phyloP scores from a whole-genome alignment of 352 stramenopile species.

The Phytopythium boreale region DNA sequence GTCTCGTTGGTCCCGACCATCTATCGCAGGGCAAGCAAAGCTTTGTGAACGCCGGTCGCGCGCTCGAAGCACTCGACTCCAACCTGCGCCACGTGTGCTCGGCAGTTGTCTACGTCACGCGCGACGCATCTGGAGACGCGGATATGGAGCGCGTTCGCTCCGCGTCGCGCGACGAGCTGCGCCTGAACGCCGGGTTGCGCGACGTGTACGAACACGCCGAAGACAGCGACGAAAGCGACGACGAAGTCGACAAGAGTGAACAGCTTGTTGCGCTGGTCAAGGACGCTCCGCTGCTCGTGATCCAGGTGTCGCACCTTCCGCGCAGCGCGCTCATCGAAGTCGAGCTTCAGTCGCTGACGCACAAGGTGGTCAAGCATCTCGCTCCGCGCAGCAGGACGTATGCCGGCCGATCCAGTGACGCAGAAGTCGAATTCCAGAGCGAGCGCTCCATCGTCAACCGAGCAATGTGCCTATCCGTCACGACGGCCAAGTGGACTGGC shows the following conservation, averaged over 20 bases:
- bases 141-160: constrained; percentile 8
- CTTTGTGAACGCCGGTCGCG: constrained; percentile 58
- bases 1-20: constrained; percentile 55
- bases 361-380: constrained; percentile 58
- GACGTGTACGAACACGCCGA: constrained; percentile 57
- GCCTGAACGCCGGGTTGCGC: constrained; percentile 40
- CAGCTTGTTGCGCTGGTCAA: constrained; percentile 38
- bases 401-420: constrained; percentile 6
- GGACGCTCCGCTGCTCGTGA: constrained; percentile 49
- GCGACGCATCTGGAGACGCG: constrained; percentile 5
- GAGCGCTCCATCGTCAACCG: constrained; percentile 40
- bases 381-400: constrained; percentile 15
- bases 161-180: constrained; percentile 19
- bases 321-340: constrained; percentile 70
- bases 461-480: constrained; percentile 51
- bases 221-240: constrained; percentile 75
- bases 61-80: constrained; percentile 74
- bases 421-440: constrained; percentile 18
- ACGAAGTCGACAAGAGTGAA: constrained; percentile 64
- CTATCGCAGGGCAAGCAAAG: constrained; percentile 45
- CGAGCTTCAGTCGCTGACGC: constrained; percentile 72
- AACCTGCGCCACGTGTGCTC: constrained; percentile 76
- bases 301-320: constrained; percentile 69
- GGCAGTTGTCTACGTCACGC: constrained; percentile 58
- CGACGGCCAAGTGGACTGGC: constrained; percentile 20